These are phyloP conservation scores for Tuber calosporum DNA, from an alignment of 495 filamentous ascomycete genomes.

Conservation along the genomic window DNA sequence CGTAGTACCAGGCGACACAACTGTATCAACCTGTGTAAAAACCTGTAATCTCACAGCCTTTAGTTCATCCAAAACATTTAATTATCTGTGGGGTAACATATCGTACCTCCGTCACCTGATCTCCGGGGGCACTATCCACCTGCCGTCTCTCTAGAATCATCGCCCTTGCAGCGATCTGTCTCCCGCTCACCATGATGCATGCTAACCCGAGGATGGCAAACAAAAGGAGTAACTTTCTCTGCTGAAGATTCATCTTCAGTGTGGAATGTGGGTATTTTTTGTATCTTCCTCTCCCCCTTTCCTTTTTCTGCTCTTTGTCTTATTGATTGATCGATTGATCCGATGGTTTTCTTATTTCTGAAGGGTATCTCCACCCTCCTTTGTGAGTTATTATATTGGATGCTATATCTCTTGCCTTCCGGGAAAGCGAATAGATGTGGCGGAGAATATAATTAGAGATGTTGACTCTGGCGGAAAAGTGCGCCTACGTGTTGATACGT, in stretches of 20 bases:
- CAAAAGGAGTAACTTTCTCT: neutral
- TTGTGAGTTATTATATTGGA: neutral
- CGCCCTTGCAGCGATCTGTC: neutral
- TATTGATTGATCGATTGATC: neutral
- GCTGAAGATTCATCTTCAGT: neutral
- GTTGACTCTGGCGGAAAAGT: neutral
- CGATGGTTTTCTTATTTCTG: neutral
- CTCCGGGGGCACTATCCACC: neutral
- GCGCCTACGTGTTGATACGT: slow-evolving; percentile 3
- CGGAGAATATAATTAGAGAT: neutral
- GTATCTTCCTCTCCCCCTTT: neutral
- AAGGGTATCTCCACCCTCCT: neutral
- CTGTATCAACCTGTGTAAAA: neutral
- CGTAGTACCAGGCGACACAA: neutral
- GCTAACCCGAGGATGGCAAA: neutral
- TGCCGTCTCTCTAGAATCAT: neutral
- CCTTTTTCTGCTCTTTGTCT: neutral
- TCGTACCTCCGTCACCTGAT: neutral
- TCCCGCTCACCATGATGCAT: neutral
- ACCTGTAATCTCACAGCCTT: neutral
- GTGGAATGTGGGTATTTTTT: neutral
- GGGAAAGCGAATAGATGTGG: neutral
- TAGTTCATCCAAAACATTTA: neutral
- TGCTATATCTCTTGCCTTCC: neutral
- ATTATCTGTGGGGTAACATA: neutral